Evolutionary conservation across 805 yeast genomes (phyloP).

Genomic region (Cyberlindnera maclurae): DNA sequence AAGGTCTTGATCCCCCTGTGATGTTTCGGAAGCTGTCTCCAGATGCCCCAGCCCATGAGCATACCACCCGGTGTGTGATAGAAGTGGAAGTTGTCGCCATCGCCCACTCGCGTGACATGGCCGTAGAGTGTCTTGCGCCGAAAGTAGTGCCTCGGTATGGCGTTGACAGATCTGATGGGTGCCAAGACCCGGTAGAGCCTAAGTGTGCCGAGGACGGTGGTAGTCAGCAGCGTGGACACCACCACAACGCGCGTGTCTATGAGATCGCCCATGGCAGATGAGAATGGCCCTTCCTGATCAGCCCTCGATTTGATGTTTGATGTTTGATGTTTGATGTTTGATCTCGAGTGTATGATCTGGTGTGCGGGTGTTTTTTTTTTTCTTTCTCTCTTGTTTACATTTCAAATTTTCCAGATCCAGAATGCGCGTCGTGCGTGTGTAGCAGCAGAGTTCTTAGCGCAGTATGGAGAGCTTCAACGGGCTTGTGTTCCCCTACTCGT

Average conservation of each 20-base stretch:
- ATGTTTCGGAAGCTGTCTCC: slow-evolving; percentile 58
- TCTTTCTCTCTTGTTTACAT: slow-evolving; percentile 7
- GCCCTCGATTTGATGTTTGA: no score
- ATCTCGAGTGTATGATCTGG: no score
- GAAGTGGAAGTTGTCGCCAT: slow-evolving; percentile 90
- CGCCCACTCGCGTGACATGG: slow-evolving; percentile 84
- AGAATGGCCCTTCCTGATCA: no score
- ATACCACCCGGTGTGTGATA: slow-evolving; percentile 92
- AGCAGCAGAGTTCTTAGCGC: no score
- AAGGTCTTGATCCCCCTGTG: slow-evolving; percentile 51
- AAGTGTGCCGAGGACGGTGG: slow-evolving; percentile 35
- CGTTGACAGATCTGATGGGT: slow-evolving; percentile 41
- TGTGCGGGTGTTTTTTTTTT: neutral
- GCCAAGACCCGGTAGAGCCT: slow-evolving; percentile 40
- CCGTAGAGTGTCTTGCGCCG: slow-evolving; percentile 50
- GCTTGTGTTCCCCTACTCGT: slow-evolving; percentile 18
- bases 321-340: no score
- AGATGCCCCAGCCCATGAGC: slow-evolving; percentile 90
- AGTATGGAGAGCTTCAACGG: slow-evolving; percentile 8
- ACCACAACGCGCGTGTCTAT: slow-evolving; percentile 20
- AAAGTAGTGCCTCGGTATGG: slow-evolving; percentile 43
- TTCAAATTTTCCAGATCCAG: neutral
- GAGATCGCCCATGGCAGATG: slow-evolving; percentile 2
- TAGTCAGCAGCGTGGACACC: slow-evolving; percentile 28
- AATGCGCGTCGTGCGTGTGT: no score